Evolutionary conservation across 306 rosid species (phyloP).

Genomic region (Rosa multiflora): DNA sequence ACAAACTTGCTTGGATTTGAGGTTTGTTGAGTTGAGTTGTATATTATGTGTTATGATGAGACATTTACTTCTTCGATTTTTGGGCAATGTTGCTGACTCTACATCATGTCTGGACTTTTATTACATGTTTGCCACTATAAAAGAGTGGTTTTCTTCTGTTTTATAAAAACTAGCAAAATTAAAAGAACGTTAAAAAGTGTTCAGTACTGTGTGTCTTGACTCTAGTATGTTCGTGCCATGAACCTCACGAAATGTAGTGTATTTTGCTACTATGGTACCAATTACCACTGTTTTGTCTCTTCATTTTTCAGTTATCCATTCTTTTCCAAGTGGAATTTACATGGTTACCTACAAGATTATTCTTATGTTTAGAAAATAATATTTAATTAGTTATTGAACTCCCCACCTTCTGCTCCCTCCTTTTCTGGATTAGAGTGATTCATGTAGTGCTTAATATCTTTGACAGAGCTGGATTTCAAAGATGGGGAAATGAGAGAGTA

Average conservation of each 20-base stretch:
- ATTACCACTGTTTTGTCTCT: too few relatives aligned
- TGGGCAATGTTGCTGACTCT: background rate
- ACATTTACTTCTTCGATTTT: background rate
- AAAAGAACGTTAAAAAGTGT: constrained; percentile 23
- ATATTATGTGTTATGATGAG: background rate
- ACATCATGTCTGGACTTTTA: too few relatives aligned
- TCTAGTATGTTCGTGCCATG: too few relatives aligned
- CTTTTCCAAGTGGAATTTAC: too few relatives aligned
- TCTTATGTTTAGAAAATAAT: too few relatives aligned
- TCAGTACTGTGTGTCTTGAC: constrained; percentile 16
- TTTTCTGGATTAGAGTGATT: background rate
- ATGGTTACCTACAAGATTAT: too few relatives aligned
- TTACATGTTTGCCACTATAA: background rate
- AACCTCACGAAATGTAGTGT: too few relatives aligned
- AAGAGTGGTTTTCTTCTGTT: background rate
- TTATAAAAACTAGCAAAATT: too few relatives aligned
- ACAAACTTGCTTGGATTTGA: background rate
- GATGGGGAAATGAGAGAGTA: constrained; percentile 90
- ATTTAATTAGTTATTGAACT: background rate
- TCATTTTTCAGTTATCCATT: too few relatives aligned
- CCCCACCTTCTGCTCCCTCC: background rate
- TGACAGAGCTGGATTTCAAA: constrained; percentile 79
- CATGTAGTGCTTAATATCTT: constrained; percentile 17
- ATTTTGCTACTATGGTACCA: too few relatives aligned
- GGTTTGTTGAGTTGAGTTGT: background rate